Conservation (phyloP, 2,329 filamentous ascomycete genomes). For the Teratosphaeria zuluensis region DNA sequence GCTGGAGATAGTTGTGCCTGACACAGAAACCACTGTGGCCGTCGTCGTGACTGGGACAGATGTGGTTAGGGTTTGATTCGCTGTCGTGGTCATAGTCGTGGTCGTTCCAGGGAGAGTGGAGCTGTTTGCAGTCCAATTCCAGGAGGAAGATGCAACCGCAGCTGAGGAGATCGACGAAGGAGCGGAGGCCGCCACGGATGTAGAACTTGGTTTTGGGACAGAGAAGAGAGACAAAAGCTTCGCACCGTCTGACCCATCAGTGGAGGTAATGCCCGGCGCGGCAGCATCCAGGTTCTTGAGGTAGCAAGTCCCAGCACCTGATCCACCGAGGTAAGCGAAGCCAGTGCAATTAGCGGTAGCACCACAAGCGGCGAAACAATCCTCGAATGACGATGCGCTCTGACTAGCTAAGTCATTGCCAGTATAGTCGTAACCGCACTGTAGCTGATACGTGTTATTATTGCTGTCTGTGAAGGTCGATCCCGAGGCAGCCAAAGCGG, state of each 20-base stretch:
- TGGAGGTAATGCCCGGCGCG: background rate
- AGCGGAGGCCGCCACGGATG: background rate
- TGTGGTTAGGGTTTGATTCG: background rate
- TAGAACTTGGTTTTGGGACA: background rate
- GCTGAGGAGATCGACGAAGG: background rate
- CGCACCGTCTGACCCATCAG: background rate
- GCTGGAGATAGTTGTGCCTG: too few species aligned
- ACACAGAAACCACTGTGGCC: too few species aligned
- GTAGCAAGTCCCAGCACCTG: slow-evolving; percentile 7
- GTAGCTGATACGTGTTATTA: slow-evolving; percentile 4
- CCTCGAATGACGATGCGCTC: background rate
- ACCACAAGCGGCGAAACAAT: slow-evolving; percentile 8
- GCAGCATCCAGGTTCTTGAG: background rate
- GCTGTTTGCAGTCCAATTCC: background rate
- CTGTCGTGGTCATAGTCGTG: background rate
- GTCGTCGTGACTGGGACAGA: background rate
- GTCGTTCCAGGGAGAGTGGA: too few species aligned
- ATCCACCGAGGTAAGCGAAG: slow-evolving; percentile 6
- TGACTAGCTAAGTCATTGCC: background rate
- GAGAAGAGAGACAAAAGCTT: background rate
- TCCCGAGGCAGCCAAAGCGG: slow-evolving; percentile 1
- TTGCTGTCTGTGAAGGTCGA: slow-evolving; percentile 4
- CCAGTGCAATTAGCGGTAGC: slow-evolving; percentile 6
- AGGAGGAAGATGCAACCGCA: too few species aligned
- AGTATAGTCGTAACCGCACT: slow-evolving; percentile 4